phyloP scores from a whole-genome alignment of 1,284 basidiomycete genomes.

The Pseudozyma tsukubaensis region DNA sequence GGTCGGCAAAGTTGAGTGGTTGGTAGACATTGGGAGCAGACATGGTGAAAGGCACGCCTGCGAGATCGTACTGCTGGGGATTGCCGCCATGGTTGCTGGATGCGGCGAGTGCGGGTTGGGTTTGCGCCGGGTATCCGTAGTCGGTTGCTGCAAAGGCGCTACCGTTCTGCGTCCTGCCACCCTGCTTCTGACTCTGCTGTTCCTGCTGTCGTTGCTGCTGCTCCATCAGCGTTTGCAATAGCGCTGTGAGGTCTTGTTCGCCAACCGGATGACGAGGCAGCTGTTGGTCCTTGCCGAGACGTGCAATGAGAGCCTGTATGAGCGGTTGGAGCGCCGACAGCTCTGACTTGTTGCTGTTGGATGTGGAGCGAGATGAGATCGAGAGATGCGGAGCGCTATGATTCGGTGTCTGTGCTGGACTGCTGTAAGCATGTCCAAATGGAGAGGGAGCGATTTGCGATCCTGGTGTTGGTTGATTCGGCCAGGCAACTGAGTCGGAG shows the following conservation, averaged over 20 bases:
- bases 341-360: conserved; percentile 20
- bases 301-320: conserved; percentile 49
- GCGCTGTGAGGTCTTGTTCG: conserved; percentile 55
- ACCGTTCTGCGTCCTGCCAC: background rate
- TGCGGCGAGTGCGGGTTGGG: background rate
- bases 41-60: background rate
- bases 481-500: conserved; percentile 49
- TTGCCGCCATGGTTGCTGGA: background rate
- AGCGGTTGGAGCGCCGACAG: conserved; percentile 45
- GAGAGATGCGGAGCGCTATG: conserved; percentile 7
- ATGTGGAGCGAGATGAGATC: background rate
- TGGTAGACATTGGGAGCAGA: conserved; percentile 6
- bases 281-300: conserved; percentile 42
- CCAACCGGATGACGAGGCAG: conserved; percentile 37
- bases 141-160: conserved; percentile 3
- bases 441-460: conserved; percentile 45
- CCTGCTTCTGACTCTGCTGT: conserved; percentile 9
- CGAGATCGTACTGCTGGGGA: background rate
- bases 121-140: conserved; percentile 5
- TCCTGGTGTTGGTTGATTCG: conserved; percentile 33
- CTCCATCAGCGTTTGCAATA: conserved; percentile 55
- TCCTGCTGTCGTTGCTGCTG: conserved; percentile 50
- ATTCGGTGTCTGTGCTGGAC: conserved; percentile 36
- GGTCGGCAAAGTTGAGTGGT: conserved; percentile 49
- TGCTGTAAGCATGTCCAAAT: conserved; percentile 31